Conservation (phyloP, 2,329 filamentous ascomycete genomes). For the Harringtonia lauricola region DNA sequence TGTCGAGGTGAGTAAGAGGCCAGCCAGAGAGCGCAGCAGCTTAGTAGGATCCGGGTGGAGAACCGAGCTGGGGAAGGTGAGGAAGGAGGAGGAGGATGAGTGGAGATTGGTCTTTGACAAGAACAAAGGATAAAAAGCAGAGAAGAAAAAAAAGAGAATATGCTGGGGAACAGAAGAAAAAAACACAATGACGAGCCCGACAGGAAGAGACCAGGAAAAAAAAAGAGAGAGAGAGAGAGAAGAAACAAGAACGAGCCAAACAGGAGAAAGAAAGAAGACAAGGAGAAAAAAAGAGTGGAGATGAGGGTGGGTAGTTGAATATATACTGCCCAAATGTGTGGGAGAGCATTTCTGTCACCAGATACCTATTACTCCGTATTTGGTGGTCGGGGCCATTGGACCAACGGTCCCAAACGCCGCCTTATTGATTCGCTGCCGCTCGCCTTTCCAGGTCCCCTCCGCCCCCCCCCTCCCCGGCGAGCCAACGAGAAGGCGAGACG, state of each 20-base stretch:
- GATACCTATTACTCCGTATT: too few relatives aligned
- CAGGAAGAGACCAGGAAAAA: not conserved
- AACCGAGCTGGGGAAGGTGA: not conserved
- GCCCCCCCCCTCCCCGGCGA: too few relatives aligned
- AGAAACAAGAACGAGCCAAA: not conserved
- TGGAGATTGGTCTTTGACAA: conserved; percentile 10
- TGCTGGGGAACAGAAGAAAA: not conserved
- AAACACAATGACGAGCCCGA: not conserved
- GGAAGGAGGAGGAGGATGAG: conserved; percentile 4
- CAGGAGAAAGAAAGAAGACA: not conserved
- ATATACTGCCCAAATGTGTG: not conserved
- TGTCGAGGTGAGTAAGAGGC: too few relatives aligned
- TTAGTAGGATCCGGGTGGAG: not conserved
- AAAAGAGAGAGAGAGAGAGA: conserved; percentile 6
- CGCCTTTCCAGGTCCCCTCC: too few relatives aligned
- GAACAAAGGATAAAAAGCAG: not conserved
- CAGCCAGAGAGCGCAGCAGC: too few relatives aligned
- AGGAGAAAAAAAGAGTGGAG: conserved; percentile 7
- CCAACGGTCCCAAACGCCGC: too few relatives aligned
- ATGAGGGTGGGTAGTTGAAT: conserved; percentile 3
- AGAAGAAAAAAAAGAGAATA: not conserved
- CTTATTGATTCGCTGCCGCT: too few relatives aligned
- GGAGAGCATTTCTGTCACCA: not conserved
- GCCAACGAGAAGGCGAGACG: too few relatives aligned
- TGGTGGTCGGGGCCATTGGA: too few relatives aligned